Conservation (phyloP, 208 protist genomes). For the Blastocrithidia nonstop region DNA sequence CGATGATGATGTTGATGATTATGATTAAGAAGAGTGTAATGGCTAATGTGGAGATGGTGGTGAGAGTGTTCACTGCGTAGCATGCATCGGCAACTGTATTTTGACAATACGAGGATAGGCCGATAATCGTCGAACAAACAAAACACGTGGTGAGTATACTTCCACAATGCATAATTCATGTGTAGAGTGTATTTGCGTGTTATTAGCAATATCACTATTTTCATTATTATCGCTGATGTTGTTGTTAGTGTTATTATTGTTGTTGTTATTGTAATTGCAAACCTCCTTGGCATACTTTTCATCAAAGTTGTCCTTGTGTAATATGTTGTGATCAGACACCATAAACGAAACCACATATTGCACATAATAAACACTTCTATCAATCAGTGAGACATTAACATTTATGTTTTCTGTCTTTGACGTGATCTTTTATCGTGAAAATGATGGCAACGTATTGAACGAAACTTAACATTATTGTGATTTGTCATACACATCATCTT, state of each 20-base stretch:
- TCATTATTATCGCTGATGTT: constrained; percentile 4
- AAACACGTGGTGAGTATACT: constrained; percentile 25
- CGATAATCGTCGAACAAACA: constrained; percentile 49
- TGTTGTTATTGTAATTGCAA: neutral
- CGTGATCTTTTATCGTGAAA: too few relatives aligned
- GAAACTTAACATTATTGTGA: too few relatives aligned
- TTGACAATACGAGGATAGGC: constrained; percentile 18
- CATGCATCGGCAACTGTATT: constrained; percentile 63
- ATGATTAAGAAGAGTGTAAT: too few relatives aligned
- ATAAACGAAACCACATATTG: too few relatives aligned
- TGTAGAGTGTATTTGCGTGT: neutral
- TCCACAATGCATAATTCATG: constrained; percentile 9
- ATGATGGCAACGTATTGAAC: too few relatives aligned
- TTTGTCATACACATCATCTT: too few relatives aligned
- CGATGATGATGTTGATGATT: too few relatives aligned
- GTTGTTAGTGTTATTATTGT: neutral
- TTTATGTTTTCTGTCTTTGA: too few relatives aligned
- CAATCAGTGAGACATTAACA: neutral
- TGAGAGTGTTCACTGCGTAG: constrained; percentile 16
- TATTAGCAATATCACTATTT: constrained; percentile 6
- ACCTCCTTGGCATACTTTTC: neutral
- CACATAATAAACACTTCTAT: neutral
- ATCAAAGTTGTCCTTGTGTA: neutral
- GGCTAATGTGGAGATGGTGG: too few relatives aligned
- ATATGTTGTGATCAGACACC: too few relatives aligned